These are phyloP conservation scores for Gamarada debralockiae DNA, from an alignment of 495 filamentous ascomycete species.

Conservation along the genomic window DNA sequence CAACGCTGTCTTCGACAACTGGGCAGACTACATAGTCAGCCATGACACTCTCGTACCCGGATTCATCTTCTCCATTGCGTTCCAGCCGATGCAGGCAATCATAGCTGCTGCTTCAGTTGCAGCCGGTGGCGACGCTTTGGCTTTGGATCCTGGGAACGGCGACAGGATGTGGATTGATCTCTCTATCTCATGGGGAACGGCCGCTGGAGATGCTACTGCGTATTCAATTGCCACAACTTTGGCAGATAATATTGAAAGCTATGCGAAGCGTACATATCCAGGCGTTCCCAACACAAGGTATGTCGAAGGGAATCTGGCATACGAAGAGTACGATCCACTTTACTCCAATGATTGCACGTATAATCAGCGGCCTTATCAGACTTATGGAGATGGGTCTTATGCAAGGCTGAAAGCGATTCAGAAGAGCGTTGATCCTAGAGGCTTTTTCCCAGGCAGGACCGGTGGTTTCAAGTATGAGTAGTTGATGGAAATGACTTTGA, in stretches of 20 bases:
- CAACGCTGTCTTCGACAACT: constrained; percentile 1
- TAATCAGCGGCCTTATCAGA: constrained; percentile 16
- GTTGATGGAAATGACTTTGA: too few relatives aligned
- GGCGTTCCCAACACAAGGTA: neutral
- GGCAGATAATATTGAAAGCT: constrained; percentile 18
- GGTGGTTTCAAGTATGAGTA: constrained; percentile 50
- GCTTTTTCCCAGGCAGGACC: constrained; percentile 54
- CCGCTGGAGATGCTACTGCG: constrained; percentile 4
- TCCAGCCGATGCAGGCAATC: constrained; percentile 9
- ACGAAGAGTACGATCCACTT: constrained; percentile 5
- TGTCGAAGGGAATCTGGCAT: neutral
- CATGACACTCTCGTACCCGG: constrained; percentile 1
- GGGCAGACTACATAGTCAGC: neutral
- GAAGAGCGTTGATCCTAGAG: constrained; percentile 40
- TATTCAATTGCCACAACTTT: constrained; percentile 9
- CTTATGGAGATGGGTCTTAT: constrained; percentile 6
- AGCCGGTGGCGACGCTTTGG: constrained; percentile 10
- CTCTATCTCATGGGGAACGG: constrained; percentile 4
- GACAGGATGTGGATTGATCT: constrained; percentile 10
- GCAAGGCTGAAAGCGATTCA: constrained; percentile 12
- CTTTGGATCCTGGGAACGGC: neutral
- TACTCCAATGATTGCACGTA: constrained; percentile 21
- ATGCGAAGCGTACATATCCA: constrained; percentile 11
- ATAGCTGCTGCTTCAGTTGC: constrained; percentile 2
- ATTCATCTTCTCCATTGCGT: constrained; percentile 9